Evolutionary conservation across 768 basidiomycete genomes (phyloP).

Genomic region (Termitomyces bulborhizus): DNA sequence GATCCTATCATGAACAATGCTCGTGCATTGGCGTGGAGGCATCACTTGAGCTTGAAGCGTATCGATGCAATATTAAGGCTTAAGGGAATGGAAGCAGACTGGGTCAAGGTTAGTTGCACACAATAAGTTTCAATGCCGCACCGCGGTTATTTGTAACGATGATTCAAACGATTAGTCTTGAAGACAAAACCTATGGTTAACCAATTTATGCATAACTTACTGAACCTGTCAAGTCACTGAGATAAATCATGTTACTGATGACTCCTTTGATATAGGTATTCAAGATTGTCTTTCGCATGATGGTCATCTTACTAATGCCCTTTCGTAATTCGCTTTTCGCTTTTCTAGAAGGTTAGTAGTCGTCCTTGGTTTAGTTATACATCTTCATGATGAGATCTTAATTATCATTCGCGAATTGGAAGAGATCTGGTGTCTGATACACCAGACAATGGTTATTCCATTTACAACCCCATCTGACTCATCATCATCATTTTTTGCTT

Average conservation of each 20-base stretch:
- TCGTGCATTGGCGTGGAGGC: slow-evolving; percentile 52
- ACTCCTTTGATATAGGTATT: slow-evolving; percentile 17
- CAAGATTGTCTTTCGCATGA: background rate
- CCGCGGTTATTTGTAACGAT: slow-evolving; percentile 26
- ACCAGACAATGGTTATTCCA: slow-evolving; percentile 47
- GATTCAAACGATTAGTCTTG: slow-evolving; percentile 92
- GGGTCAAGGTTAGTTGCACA: slow-evolving; percentile 57
- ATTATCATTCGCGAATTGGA: slow-evolving; percentile 65
- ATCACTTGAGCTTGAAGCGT: slow-evolving; percentile 69
- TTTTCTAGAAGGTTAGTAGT: slow-evolving; percentile 33
- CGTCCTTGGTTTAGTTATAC: background rate
- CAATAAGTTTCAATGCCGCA: slow-evolving; percentile 11
- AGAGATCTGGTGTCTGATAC: slow-evolving; percentile 60
- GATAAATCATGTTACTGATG: slow-evolving; percentile 6
- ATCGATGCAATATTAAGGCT: slow-evolving; percentile 79
- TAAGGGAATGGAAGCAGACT: slow-evolving; percentile 69
- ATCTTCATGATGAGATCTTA: slow-evolving; percentile 43
- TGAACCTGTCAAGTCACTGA: background rate
- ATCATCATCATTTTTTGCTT: slow-evolving; percentile 5
- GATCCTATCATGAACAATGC: slow-evolving; percentile 52
- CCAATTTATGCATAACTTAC: background rate
- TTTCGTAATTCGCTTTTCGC: background rate
- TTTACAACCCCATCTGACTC: slow-evolving; percentile 72
- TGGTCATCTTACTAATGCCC: slow-evolving; percentile 12
- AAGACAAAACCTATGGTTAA: slow-evolving; percentile 44